Base-by-base conservation (phyloP, 73 alveolate species). In the Blepharisma japonicum region DNA sequence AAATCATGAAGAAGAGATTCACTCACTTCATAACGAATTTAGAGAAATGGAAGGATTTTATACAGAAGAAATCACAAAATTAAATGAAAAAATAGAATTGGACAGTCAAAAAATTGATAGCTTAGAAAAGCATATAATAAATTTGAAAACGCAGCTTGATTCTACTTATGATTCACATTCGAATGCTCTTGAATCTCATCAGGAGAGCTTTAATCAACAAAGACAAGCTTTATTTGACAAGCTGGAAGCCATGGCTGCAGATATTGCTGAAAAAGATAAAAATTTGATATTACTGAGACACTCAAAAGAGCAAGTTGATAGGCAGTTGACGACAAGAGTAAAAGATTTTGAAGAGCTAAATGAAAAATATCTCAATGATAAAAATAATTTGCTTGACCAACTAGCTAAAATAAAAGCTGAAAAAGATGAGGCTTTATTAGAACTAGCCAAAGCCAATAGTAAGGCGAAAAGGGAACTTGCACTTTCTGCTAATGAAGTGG, bases 291-390 rank as follows among this genome's bases (percentile, higher is more conserved):
- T 88, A 50, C 79, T 89, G 49, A 68, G 78, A 54, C 81, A 83
- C n/a, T 81, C 72, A 78, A 89, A 86, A 83, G 96, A 89, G 61
- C 87, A 81, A 55, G 54, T 89, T 45, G 91, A 86, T 81, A 83
- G 81, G 56, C 77, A 86, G 23, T 76, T 80, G 42, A 66, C 79
- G 78, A 89, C 82, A 68, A 89, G 83, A 86, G 96, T 81, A 74
- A 46, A 68, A 42, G 47, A 77, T 71, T 66, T 89, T 42, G 86
- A 87, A 48, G 77, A 89, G 81, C 18, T 71, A 11, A 89, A 84
- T 70, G 89, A 81, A 51, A 89, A 86, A 78, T 71, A 71, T 71
- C 39, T 32, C 74, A 82, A 89, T 48, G 96, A 89, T 39, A 85
- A 83, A 71, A 87, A 68, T 21, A 91, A 81, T 71, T 55, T 81